Conservation (phyloP, 164 flowering plant species). For the Platanus orientalis region DNA sequence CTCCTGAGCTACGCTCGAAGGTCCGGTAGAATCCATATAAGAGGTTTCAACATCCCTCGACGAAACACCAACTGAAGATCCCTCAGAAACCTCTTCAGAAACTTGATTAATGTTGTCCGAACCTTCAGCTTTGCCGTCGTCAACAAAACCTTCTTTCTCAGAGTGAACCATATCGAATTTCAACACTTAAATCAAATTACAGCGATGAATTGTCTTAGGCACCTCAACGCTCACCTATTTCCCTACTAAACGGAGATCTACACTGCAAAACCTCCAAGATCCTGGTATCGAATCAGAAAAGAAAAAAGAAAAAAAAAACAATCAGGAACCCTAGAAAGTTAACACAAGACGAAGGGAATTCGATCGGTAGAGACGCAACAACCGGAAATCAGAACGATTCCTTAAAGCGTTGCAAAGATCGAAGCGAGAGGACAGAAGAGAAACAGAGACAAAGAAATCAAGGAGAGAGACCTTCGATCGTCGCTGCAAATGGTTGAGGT, state of each 20-base stretch:
- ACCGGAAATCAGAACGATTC: no score
- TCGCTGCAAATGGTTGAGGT: no score
- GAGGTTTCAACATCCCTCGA: conserved; percentile 13
- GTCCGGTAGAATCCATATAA: conserved; percentile 18
- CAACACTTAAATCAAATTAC: background rate
- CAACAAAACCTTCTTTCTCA: conserved; percentile 23
- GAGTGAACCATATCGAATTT: conserved; percentile 31
- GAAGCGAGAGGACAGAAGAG: no score
- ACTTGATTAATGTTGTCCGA: conserved; percentile 20
- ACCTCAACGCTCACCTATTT: background rate
- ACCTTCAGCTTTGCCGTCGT: conserved; percentile 13
- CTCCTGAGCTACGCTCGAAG: conserved; percentile 6
- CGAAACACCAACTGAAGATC: conserved; percentile 11
- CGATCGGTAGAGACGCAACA: no score
- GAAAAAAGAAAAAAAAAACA: no score
- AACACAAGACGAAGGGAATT: no score
- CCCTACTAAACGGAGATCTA: background rate
- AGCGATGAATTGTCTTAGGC: background rate
- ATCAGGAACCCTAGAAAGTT: no score
- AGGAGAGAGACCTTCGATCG: no score
- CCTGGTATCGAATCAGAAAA: background rate
- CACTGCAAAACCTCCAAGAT: background rate
- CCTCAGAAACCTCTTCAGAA: conserved; percentile 15
- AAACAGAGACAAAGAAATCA: no score
- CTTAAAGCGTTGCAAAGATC: no score